Base-by-base conservation (phyloP, 257 asterid species). In the Primulina eburnea region DNA sequence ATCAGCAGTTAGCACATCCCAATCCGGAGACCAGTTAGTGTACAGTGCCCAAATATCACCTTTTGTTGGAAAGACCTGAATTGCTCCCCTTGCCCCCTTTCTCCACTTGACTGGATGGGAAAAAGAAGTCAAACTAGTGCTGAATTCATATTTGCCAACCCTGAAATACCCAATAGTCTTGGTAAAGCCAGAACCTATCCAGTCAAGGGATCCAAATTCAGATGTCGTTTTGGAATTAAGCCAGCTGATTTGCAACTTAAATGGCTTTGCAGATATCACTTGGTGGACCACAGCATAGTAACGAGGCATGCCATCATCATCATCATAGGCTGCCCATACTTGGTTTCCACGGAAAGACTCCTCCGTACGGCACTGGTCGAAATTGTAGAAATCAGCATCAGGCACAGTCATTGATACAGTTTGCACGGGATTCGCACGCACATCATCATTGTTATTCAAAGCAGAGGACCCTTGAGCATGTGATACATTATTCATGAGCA, bases 11-110 rank as follows among this genome's bases (percentile, higher is more conserved):
- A 24, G 67, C 77, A 70, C 88, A 28, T 88, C 73, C 97, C 97
- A 90, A 66, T 85, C 78, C 29, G 81, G 76, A 18, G 92, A 85
- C 97, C 96, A 87, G 77, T 90, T 83, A 75, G 78, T 71, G 71
- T 82, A 88, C 80, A 88, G 40, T 1, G 96, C 96, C 97, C 97
- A 88, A 68, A 84, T 79, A 30, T 90, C 92, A 17, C 95, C 92
- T 78, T 87, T 84, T 14, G 73, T 52, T 5, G 97, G 95, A 58
- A 73, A 80, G 52, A 90, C 79, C 55, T 80, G 85, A 35, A 87
- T 71, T 8, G 76, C 79, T 56, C 95, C 94, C 78, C 79, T 74
- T n/a, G 65, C 53, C n/a, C 86, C 85, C 76, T 82, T 86, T 55
- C 30, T 73, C 80, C 86, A 85, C 79, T 76, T 81, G 47, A 87